Percentiles rank a stretch among this genome's conserved stretches.
These are phyloP conservation scores for Eutypella sp. DNA, from an alignment of 2,329 filamentous ascomycete species.

Conservation along the genomic window DNA sequence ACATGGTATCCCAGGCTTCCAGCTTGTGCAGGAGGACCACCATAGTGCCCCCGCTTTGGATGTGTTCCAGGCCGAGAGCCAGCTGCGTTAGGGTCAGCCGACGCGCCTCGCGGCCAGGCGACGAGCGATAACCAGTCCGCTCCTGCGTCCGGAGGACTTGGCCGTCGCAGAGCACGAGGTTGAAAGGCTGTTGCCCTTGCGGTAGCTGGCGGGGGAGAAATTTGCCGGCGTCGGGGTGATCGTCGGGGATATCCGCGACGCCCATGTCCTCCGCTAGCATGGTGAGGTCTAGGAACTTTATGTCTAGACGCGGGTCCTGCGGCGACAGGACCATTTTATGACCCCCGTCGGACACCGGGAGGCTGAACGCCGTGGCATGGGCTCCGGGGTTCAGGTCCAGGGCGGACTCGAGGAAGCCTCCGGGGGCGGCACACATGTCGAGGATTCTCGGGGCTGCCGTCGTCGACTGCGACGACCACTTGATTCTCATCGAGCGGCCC, in stretches of 20 bases:
- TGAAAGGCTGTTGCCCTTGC: slow-evolving; percentile 32
- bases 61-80: slow-evolving; percentile 32
- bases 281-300: slow-evolving; percentile 40
- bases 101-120: slow-evolving; percentile 10
- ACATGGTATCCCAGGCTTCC: slow-evolving; percentile 34
- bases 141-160: slow-evolving; percentile 23
- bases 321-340: slow-evolving; percentile 31
- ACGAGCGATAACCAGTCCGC: slow-evolving; percentile 14
- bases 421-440: slow-evolving; percentile 53
- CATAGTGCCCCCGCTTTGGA: slow-evolving; percentile 44
- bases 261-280: slow-evolving; percentile 45
- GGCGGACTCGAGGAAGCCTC: slow-evolving; percentile 40
- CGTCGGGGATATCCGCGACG: slow-evolving; percentile 22
- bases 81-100: slow-evolving; percentile 18
- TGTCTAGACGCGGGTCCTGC: slow-evolving; percentile 7
- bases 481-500: background rate
- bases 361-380: slow-evolving; percentile 32
- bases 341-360: slow-evolving; percentile 36
- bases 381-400: slow-evolving; percentile 31
- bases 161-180: slow-evolving; percentile 33
- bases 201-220: slow-evolving; percentile 27
- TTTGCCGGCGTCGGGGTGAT: slow-evolving; percentile 24
- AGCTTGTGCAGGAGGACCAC: slow-evolving; percentile 45
- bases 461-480: too few relatives aligned
- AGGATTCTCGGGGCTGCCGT: slow-evolving; percentile 32